phyloP scores from a whole-genome alignment of 768 basidiomycete species.

The Candolleomyces efflorescens region DNA sequence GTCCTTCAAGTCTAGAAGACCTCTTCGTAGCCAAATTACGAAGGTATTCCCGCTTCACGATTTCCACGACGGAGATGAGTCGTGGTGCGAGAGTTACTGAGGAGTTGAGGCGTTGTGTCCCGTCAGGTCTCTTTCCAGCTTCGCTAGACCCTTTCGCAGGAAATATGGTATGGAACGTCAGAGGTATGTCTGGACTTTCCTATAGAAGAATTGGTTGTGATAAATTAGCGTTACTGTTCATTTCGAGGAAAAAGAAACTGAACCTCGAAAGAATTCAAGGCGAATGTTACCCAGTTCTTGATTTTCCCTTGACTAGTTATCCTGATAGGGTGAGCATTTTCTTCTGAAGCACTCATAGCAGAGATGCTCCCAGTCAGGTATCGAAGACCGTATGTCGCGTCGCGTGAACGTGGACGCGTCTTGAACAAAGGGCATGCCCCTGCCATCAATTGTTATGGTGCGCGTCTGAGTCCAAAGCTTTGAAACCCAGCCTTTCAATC shows the following conservation, averaged over 20 bases:
- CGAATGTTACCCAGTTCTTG: conserved; percentile 45
- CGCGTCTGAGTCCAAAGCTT: no score
- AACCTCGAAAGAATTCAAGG: conserved; percentile 52
- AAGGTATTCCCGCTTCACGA: conserved; percentile 79
- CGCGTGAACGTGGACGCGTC: no score
- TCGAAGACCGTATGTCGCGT: no score
- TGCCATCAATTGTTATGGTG: no score
- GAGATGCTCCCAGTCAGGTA: no score
- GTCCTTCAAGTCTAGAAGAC: conserved; percentile 42
- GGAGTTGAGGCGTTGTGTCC: conserved; percentile 21
- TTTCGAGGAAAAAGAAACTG: conserved; percentile 12
- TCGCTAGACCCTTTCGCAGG: conserved; percentile 27
- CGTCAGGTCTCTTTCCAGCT: conserved; percentile 4
- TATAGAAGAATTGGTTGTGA: background rate
- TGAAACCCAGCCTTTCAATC: no score
- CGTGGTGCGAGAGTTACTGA: conserved; percentile 44
- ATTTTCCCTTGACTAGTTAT: conserved; percentile 58
- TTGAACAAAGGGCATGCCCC: no score
- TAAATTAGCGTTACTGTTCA: background rate
- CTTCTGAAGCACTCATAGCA: background rate
- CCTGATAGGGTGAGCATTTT: conserved; percentile 25
- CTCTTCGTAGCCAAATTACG: conserved; percentile 41
- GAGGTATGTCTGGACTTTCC: conserved; percentile 45
- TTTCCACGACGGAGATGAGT: conserved; percentile 75
- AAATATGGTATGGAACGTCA: conserved; percentile 54